phyloP scores from a whole-genome alignment of 805 yeast genomes.

The Starmerella apis region DNA sequence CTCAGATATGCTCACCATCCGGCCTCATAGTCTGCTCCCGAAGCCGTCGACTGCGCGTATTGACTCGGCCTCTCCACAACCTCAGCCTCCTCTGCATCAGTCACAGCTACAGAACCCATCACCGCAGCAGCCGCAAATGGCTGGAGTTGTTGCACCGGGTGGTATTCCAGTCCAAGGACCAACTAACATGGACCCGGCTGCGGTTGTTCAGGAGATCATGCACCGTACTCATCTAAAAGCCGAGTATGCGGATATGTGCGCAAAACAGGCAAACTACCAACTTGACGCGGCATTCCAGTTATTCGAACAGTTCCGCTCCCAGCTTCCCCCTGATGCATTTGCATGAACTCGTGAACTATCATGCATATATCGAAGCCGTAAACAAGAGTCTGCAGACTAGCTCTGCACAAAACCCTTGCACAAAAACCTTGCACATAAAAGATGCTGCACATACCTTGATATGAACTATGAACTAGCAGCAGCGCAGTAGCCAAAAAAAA shows the following conservation, averaged over 20 bases:
- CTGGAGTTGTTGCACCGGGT: conserved; percentile 15
- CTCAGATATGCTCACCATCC: conserved; percentile 65
- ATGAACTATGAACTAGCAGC: background rate
- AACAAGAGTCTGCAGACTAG: background rate
- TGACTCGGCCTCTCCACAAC: conserved; percentile 1
- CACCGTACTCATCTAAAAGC: conserved; percentile 63
- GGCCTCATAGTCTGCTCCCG: conserved; percentile 36
- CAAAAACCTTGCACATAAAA: background rate
- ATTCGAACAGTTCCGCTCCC: conserved; percentile 56
- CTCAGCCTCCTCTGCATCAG: conserved; percentile 10
- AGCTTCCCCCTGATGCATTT: conserved; percentile 51
- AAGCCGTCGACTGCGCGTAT: background rate
- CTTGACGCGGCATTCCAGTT: conserved; percentile 56
- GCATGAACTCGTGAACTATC: too few species aligned
- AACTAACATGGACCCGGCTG: conserved; percentile 36
- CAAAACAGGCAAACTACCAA: conserved; percentile 83
- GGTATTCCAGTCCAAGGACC: conserved; percentile 24
- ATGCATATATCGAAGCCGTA: too few species aligned
- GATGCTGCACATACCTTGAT: background rate
- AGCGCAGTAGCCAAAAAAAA: background rate
- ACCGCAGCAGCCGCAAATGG: conserved; percentile 2
- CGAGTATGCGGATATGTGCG: conserved; percentile 71
- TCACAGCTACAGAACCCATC: conserved; percentile 16
- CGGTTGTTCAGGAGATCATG: conserved; percentile 53
- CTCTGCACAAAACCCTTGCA: background rate